A percentile compares a stretch with the other conserved stretches of the same genome.
Evolutionary conservation across 208 protist species (phyloP).

Genomic region (Trypanosoma boissoni): DNA sequence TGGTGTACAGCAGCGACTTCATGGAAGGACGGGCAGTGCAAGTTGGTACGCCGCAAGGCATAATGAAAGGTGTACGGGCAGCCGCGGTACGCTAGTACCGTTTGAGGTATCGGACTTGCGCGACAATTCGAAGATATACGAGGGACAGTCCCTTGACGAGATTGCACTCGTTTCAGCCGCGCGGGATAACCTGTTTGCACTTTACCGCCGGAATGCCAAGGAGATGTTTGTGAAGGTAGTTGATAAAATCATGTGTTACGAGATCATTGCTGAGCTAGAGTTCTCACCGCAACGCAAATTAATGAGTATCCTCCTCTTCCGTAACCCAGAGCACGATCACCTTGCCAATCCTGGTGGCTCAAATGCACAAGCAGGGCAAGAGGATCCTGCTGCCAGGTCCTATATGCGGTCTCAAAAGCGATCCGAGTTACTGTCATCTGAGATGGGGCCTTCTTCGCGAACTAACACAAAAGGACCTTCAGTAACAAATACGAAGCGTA

Average conservation of each 20-base stretch:
- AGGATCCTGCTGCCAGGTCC: neutral
- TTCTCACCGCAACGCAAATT: conserved; percentile 84
- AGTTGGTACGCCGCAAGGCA: conserved; percentile 53
- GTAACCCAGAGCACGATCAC: conserved; percentile 37
- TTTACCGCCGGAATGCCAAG: conserved; percentile 62
- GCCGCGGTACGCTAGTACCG: conserved; percentile 11
- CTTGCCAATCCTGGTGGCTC: neutral
- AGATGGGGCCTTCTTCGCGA: neutral
- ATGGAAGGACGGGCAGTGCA: conserved; percentile 57
- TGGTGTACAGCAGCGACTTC: conserved; percentile 23
- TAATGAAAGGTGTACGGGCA: conserved; percentile 18
- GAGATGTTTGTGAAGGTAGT: conserved; percentile 65
- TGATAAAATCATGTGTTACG: conserved; percentile 59
- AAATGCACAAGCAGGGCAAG: conserved; percentile 3
- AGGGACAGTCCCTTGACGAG: conserved; percentile 92
- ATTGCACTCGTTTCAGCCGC: conserved; percentile 86
- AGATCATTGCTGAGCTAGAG: conserved; percentile 80
- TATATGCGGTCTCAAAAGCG: no score
- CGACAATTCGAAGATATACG: conserved; percentile 76
- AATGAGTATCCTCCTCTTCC: conserved; percentile 79
- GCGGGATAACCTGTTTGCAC: conserved; percentile 68
- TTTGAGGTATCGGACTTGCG: conserved; percentile 29
- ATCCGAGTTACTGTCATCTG: neutral
- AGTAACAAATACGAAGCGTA: no score
- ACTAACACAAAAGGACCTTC: no score